Evolutionary conservation across 768 basidiomycete genomes (phyloP), one percentile per base, ranked within the genome.

Genomic region (Phanerodontia chrysosporium): DNA sequence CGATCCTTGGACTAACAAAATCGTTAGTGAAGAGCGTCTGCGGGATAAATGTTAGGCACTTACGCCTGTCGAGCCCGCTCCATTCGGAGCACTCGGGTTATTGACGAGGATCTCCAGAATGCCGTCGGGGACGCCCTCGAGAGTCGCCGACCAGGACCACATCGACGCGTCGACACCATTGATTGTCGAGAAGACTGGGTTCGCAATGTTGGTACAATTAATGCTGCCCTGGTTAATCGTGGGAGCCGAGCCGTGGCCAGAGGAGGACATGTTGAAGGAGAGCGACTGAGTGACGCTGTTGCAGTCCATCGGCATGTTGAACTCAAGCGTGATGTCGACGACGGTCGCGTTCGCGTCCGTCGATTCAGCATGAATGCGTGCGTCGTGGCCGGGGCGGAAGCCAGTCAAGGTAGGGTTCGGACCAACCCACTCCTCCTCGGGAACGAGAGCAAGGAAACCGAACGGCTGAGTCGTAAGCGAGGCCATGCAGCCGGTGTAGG

Each of bases 351-450:
- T 84, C 57, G 82, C 74, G 25, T 79, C 69, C 21, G 78, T 80
- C 18, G 72, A 70, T 24, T 77, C 69, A 24, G 78, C 76, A 30
- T 75, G 66, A 39, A 92, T 74, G 45, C 95, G 88, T 45, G 84
- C 79, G 66, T 97, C 95, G 70, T 97, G 95, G 1, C 95, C 94
- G 0, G 95, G 95, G 2, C 72, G 69, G 72, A 96, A 96, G 55
- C 82, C 83, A 18, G 91, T 92, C 58, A 97, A 70, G 57, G 83
- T 81, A 16, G 94, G 90, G 5, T 77, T 81, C 54, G 89, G 85
- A 6, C 83, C 64, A 6, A 83, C 74, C 92, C 93, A 97, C 62
- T 87, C 77, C 0, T 59, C 65, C 0, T 60, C 42, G 0, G 90
- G 90, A 8, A 97, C 92, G 21, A 94, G 77, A 0, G 83, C 85